Base-by-base conservation (phyloP, 257 asterid species). In the Knoxia roxburghii region DNA sequence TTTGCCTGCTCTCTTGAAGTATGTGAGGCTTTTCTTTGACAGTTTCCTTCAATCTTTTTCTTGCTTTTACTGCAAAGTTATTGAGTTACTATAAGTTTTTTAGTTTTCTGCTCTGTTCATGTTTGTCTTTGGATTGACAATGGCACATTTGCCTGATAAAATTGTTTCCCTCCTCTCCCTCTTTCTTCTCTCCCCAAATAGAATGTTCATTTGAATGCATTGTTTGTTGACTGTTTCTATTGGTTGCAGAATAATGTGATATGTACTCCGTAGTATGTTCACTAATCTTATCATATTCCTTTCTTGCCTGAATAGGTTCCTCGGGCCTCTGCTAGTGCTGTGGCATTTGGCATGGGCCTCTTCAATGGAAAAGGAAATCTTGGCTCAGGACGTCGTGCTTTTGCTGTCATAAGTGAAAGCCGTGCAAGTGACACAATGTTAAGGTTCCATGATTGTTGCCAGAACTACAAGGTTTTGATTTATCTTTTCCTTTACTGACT, bases 261-360 rank as follows among this genome's bases (percentile, higher is more conserved):
- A 7, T 26, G 41, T n/a, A n/a, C n/a, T 20, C 40, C 10, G 14
- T 1, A 33, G 39, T 14, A 40, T 15, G 15, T 26, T 30, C 15
- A 9, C 32, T 29, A 33, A 23, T 30, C 50, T 71, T 63, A 27
- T 43, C 1, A 65, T 46, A 6, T 57, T 10, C 59, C 23, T 48
- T 49, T 53, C 14, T 5, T 61, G 54, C 10, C 15, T 27, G 45
- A 72, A 45, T 74, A 92, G 97, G 79, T 92, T 72, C 68, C 96
- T 59, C 96, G 97, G 76, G 97, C 98, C 62, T 89, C 98, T 50
- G 91, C 97, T 59, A 92, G 98, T 76, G 97, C 96, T 60, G 95
- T 89, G 73, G 91, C 98, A 71, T 92, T 92, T 82, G 98, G 95
- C 60, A 87, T 92, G 91, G 97, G 97, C 59, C 91, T 92, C 33